Evolutionary conservation across 1,284 basidiomycete genomes (phyloP), one percentile per base, ranked within the genome.

Genomic region (Ceratobasidium sp.): DNA sequence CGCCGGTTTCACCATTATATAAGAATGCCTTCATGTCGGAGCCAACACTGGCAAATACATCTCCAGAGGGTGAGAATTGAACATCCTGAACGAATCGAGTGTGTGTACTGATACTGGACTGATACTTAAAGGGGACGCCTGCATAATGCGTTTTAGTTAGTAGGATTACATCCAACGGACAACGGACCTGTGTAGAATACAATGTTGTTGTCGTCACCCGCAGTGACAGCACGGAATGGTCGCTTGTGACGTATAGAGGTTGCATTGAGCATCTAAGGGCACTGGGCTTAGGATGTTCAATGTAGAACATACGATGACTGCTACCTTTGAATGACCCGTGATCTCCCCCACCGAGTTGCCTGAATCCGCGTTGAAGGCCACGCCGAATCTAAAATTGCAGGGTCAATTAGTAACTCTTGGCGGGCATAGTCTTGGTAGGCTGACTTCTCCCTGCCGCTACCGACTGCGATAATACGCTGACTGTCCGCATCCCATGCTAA

Each of bases 401-500:
- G 14, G 56, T 41, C 8, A 16, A 11, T 14, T 6, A 23, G 33
- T 14, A 19, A 7, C 41, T 16, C 13, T 25, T 16, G 47, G 14
- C 36, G n/a, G 14, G 53, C 19, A 30, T 36, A n/a, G 11, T 14
- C 9, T 4, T 36, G 5, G 11, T n/a, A 39, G 25, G 29, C 85
- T 72, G 70, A 93, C 88, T 88, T 91, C 75, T 95, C 95, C 72
- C 88, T 85, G 46, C 96, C 96, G 71, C 98, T 93, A 56, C 97
- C 97, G n/a, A 95, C 96, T 16, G 90, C 94, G 57, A 98, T 90
- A 73, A 99, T 90, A 14, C 97, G 86, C 78, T 98, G 97, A 75
- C 91, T 93, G 77, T 99, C 97, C 2, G 90, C 91, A 75, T 99
- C 97, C 95, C 95, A 98, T 21, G 89, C 89, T 4, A 99, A 84